Evolutionary conservation across 2,329 filamentous ascomycete genomes (phyloP).

Genomic region (Helminthosporium solani): DNA sequence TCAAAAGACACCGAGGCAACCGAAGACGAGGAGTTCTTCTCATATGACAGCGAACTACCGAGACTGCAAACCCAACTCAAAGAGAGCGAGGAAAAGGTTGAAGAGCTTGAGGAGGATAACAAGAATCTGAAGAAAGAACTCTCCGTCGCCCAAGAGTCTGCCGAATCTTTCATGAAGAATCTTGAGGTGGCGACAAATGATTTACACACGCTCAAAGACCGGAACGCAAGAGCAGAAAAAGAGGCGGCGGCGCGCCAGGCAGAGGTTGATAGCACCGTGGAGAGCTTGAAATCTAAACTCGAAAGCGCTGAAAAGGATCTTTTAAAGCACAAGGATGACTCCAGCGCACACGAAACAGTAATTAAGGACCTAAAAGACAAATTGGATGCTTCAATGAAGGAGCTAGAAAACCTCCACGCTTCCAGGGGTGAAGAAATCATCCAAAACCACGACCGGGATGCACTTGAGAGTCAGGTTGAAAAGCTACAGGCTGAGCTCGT

Average conservation of each 20-base stretch:
- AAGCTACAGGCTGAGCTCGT: constrained; percentile 35
- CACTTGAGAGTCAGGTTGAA: constrained; percentile 30
- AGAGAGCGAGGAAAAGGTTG: constrained; percentile 69
- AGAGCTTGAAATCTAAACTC: constrained; percentile 32
- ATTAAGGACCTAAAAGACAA: constrained; percentile 36
- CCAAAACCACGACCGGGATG: constrained; percentile 28
- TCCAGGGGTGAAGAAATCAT: constrained; percentile 34
- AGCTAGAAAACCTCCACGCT: constrained; percentile 50
- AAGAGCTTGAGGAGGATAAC: constrained; percentile 68
- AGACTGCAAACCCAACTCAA: constrained; percentile 74
- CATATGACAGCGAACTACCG: constrained; percentile 83
- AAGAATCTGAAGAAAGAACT: constrained; percentile 69
- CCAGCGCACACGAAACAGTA: constrained; percentile 47
- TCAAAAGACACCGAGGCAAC: constrained; percentile 27
- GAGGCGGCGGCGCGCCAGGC: constrained; percentile 35
- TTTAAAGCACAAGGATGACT: constrained; percentile 42
- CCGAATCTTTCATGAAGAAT: constrained; percentile 51
- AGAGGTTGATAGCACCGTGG: constrained; percentile 28
- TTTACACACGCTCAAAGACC: constrained; percentile 57
- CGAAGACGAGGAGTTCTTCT: constrained; percentile 77
- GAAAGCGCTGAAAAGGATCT: constrained; percentile 49
- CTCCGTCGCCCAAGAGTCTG: constrained; percentile 67
- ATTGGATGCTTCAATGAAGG: constrained; percentile 43
- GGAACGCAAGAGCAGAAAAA: constrained; percentile 46
- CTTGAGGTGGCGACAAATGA: constrained; percentile 68